Base-by-base conservation (phyloP, 208 protist species). In the Trypanosoma platydactyli region DNA sequence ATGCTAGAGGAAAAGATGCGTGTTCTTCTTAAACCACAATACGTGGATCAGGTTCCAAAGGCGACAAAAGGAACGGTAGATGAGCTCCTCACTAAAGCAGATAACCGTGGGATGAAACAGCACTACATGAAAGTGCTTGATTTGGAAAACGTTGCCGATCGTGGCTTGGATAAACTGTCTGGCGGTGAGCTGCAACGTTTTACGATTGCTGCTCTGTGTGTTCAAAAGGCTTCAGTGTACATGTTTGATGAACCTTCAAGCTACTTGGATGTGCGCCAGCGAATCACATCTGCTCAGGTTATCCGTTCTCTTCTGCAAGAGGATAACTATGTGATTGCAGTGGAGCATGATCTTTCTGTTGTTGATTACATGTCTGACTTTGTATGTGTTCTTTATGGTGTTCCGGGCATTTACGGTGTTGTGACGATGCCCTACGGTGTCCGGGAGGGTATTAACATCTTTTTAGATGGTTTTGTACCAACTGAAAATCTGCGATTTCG, bases 171-270 rank as follows among this genome's bases (percentile, higher is more conserved):
- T 38, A 88, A 98, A 22, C 88, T 99, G 13, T 99, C 98, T 42
- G 99, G 99, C 81, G 99, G 99, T 76, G 99, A 99, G 84, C 91
- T 99, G 41, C 99, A 99, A 91, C 94, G 99, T 59, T 99, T 99
- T 80, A 98, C 98, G n/a, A 99, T 99, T 77, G 97, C 81, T 24
- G 86, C 97, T 35, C 79, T 97, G 22, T 95, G 89, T 76, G 83
- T 94, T 20, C 86, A 88, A 60, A 73, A 94, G 48, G 94, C 96
- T 20, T 74, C 96, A 33, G 91, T 99, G 42, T 99, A 99, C 84
- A 99, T 99, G 98, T 99, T 99, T 76, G 99, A 99, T 83, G 99
- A 99, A 84, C 99, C 99, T 64, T 99, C 98, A 40, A 98, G 94
- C 59, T 99, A 99, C 79, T 91, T 99, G 20, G 99, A 99, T 94